phyloP scores from a whole-genome alignment of 2,329 filamentous ascomycete species.

The Phoma sp. region DNA sequence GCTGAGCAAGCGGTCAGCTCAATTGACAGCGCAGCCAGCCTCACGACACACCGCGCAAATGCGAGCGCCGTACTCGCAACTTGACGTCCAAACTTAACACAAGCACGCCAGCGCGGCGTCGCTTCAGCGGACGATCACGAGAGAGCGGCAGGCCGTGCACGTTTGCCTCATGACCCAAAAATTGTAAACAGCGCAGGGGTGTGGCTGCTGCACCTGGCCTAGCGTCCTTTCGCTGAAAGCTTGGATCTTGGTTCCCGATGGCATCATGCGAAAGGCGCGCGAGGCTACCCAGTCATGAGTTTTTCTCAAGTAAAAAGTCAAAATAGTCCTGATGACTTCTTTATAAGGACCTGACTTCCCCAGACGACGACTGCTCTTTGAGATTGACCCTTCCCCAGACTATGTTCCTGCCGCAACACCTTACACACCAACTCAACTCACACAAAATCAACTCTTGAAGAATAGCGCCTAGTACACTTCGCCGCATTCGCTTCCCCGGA shows the following conservation, averaged over 20 bases:
- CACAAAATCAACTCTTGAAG: conserved; percentile 44
- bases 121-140: conserved; percentile 36
- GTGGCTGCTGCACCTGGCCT: conserved; percentile 23
- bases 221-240: conserved; percentile 30
- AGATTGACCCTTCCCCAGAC: conserved; percentile 22
- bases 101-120: conserved; percentile 15
- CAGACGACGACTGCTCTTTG: conserved; percentile 4
- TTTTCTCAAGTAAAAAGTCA: conserved; percentile 42
- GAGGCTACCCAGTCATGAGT: conserved; percentile 35
- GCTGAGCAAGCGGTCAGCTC: conserved; percentile 12
- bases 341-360: conserved; percentile 32
- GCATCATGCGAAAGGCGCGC: conserved; percentile 32
- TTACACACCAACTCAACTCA: conserved; percentile 39
- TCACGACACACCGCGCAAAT: not conserved
- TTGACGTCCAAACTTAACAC: conserved; percentile 18
- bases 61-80: conserved; percentile 12
- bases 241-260: conserved; percentile 34
- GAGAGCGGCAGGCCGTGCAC: conserved; percentile 37
- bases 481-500: conserved; percentile 26
- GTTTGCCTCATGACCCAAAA: conserved; percentile 43
- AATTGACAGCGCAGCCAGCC: conserved; percentile 8
- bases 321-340: conserved; percentile 21
- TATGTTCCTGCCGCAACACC: conserved; percentile 43
- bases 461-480: conserved; percentile 17
- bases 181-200: conserved; percentile 33